These are phyloP conservation scores for Poa pratensis DNA, from an alignment of 176 grass and related monocot genomes.

Conservation along the genomic window DNA sequence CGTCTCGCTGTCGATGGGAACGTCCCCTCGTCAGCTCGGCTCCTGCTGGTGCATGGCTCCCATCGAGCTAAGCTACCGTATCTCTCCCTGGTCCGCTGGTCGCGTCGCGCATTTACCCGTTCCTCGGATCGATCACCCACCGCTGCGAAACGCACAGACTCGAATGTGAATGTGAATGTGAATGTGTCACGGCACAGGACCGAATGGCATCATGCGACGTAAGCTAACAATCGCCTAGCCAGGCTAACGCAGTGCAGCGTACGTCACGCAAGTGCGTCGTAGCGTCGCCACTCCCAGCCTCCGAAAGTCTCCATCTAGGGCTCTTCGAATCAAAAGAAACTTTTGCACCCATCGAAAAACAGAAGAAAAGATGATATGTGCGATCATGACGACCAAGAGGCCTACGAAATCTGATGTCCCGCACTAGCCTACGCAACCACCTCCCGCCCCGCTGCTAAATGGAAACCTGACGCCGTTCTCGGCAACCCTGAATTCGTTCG, in stretches of 20 bases:
- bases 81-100: not conserved
- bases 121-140: not conserved
- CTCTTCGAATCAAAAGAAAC: not conserved
- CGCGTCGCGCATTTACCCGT: not conserved
- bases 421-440: too few relatives aligned
- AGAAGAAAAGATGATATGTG: not conserved
- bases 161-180: not conserved
- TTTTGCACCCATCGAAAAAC: not conserved
- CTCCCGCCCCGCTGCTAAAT: too few relatives aligned
- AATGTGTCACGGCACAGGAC: too few relatives aligned
- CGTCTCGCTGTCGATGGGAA: too few relatives aligned
- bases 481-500: not conserved
- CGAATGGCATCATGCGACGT: not conserved
- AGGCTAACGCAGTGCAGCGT: not conserved
- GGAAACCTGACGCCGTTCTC: constrained; percentile 20
- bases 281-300: not conserved
- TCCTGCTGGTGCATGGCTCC: not conserved
- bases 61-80: not conserved
- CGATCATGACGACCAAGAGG: not conserved
- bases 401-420: too few relatives aligned
- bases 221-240: constrained; percentile 14
- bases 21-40: too few relatives aligned
- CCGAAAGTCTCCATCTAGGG: not conserved
- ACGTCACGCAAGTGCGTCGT: not conserved
- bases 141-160: not conserved